These are phyloP conservation scores for Kluyveromyces siamensis DNA, from an alignment of 805 yeast genomes.

Conservation along the genomic window DNA sequence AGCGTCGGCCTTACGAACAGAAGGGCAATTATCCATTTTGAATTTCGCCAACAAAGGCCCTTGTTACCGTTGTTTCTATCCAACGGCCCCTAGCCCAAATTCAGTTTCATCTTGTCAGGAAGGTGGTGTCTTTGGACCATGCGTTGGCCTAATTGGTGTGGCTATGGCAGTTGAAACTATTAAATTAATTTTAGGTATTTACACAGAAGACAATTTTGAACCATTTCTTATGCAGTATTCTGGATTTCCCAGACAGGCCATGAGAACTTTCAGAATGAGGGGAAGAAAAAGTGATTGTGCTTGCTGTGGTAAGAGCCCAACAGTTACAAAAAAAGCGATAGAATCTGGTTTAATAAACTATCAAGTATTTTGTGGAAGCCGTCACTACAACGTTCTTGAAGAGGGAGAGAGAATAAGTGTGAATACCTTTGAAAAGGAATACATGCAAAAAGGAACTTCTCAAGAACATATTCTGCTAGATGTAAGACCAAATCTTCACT, in stretches of 20 bases:
- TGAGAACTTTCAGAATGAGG: constrained; percentile 76
- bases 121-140: constrained; percentile 92
- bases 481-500: constrained; percentile 78
- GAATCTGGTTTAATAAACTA: constrained; percentile 48
- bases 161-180: constrained; percentile 85
- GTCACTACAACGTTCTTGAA: constrained; percentile 36
- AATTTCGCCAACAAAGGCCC: constrained; percentile 68
- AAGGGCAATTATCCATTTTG: constrained; percentile 78
- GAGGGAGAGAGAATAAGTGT: constrained; percentile 40
- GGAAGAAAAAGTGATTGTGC: constrained; percentile 49
- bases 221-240: constrained; percentile 66
- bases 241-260: constrained; percentile 55
- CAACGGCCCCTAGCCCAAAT: constrained; percentile 80
- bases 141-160: constrained; percentile 85
- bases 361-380: constrained; percentile 64
- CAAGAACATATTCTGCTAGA: constrained; percentile 43
- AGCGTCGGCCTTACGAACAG: constrained; percentile 85
- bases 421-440: constrained; percentile 26
- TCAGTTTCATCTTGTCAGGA: constrained; percentile 80
- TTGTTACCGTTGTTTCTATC: constrained; percentile 90
- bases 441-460: constrained; percentile 10
- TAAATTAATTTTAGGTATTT: constrained; percentile 55
- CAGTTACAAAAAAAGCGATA: constrained; percentile 40
- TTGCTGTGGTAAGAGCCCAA: constrained; percentile 51
- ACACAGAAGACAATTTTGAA: constrained; percentile 41